Percentiles rank a stretch among this genome's conserved stretches.
These are phyloP conservation scores for Populus tomentosa DNA, from an alignment of 441 rosid genomes.

Conservation along the genomic window DNA sequence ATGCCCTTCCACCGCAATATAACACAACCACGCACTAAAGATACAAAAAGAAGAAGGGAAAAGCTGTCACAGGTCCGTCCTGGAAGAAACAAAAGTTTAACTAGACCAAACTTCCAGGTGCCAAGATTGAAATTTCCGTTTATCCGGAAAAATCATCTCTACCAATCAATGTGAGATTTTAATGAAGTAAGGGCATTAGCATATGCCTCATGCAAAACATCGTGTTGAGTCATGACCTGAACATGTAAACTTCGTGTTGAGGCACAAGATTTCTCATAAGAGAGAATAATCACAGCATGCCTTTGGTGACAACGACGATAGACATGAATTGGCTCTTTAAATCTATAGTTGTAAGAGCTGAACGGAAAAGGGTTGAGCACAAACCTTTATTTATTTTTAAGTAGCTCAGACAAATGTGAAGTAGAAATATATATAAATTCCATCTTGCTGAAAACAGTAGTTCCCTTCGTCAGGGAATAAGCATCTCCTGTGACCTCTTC, in stretches of 20 bases:
- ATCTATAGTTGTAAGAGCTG: neutral
- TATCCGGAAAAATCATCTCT: no score
- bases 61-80: no score
- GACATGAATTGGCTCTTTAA: neutral
- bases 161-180: no score
- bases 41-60: no score
- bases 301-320: neutral
- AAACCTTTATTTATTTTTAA: neutral
- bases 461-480: slow-evolving; percentile 12
- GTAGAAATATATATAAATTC: neutral
- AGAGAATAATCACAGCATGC: neutral
- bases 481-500: neutral
- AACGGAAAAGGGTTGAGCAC: neutral
- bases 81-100: no score
- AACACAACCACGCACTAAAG: no score
- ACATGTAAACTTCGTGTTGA: no score
- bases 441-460: slow-evolving; percentile 12
- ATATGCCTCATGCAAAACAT: no score
- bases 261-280: neutral
- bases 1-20: neutral
- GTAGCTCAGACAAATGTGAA: neutral
- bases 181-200: no score
- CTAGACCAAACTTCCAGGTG: no score
- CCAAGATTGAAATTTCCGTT: no score
- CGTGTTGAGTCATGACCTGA: no score